Base-by-base conservation (phyloP, 768 basidiomycete genomes). In the Crassisporium funariophilum region DNA sequence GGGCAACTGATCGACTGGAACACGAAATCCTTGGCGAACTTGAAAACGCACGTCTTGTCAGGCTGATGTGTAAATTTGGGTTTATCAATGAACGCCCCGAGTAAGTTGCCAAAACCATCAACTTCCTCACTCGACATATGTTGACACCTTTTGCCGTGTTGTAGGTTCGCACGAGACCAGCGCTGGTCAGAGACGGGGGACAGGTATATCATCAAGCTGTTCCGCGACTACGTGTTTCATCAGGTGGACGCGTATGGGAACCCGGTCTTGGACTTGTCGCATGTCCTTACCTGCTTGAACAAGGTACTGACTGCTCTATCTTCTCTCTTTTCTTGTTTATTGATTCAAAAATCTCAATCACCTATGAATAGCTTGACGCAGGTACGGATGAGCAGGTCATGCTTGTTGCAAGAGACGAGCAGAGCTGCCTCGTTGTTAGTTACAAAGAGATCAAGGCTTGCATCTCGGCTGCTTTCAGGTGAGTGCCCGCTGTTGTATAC, bases 11-110 rank as follows among this genome's bases (percentile, higher is more conserved):
- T 59, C 73, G 78, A 23, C 70, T 98, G 13, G 94, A 98, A 63
- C 74, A 77, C 12, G 90, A 98, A 55, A 74, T 98, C 25, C 76
- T 85, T 68, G 79, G 85, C 31, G 95, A 98, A 63, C 75, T 98
- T 16, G 97, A 98, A 72, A 98, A 99, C 59, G 93, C 88, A 0
- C 78, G 97, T 20, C 74, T 98, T 8, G 88, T 98, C 22, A 78
- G 97, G 38, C 67, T 98, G 40, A 71, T 98, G 50, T 85, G 85
- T 65, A 99, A 98, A 70, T 86, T 99, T 57, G 93, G 93, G 0
- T 98, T 99, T 67, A 98, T 99, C 72, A 98, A 98, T 64, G 97
- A 99, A 62, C 79, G 97, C n/a, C 95, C 97, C 2, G 97, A 98
- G 93, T 98, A 62, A 45, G 90, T 78, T 35, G 23, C 25, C n/a